These are phyloP conservation scores for Penicillium waksmanii DNA, from an alignment of 495 filamentous ascomycete species.

Conservation along the genomic window DNA sequence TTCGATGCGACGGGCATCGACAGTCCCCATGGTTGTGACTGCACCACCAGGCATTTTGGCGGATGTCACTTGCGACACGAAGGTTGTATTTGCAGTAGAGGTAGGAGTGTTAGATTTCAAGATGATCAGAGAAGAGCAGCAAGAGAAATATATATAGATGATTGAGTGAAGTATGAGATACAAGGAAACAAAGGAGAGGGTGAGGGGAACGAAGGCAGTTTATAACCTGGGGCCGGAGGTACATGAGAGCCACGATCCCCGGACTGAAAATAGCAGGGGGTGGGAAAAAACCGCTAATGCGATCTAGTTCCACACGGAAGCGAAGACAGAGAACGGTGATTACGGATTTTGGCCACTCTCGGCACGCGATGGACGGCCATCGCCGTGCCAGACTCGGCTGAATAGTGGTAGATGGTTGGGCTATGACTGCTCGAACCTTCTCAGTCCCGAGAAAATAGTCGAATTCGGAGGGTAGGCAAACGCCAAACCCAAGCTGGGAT, in stretches of 20 bases:
- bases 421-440: slow-evolving; percentile 13
- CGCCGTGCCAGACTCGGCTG: slow-evolving; percentile 13
- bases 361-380: slow-evolving; percentile 9
- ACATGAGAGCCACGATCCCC: slow-evolving; percentile 16
- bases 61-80: slow-evolving; percentile 24
- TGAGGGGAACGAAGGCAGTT: slow-evolving; percentile 15
- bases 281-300: slow-evolving; percentile 1
- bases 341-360: slow-evolving; percentile 20
- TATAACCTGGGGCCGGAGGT: slow-evolving; percentile 17
- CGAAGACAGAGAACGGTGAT: slow-evolving; percentile 7
- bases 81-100: slow-evolving; percentile 11
- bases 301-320: slow-evolving; percentile 12
- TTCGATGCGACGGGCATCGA: slow-evolving; percentile 54
- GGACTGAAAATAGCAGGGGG: background rate
- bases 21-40: slow-evolving; percentile 29
- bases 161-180: slow-evolving; percentile 4
- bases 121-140: background rate
- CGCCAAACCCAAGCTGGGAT: slow-evolving; percentile 1
- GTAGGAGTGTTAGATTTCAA: background rate
- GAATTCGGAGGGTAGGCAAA: background rate
- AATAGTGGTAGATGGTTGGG: background rate
- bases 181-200: slow-evolving; percentile 5
- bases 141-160: background rate
- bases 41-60: slow-evolving; percentile 30
- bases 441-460: background rate